A percentile compares a stretch with the other conserved stretches of the same genome.
Evolutionary conservation across 169 alveolate species (phyloP).

Genomic region (Plasmodium reichenowi): DNA sequence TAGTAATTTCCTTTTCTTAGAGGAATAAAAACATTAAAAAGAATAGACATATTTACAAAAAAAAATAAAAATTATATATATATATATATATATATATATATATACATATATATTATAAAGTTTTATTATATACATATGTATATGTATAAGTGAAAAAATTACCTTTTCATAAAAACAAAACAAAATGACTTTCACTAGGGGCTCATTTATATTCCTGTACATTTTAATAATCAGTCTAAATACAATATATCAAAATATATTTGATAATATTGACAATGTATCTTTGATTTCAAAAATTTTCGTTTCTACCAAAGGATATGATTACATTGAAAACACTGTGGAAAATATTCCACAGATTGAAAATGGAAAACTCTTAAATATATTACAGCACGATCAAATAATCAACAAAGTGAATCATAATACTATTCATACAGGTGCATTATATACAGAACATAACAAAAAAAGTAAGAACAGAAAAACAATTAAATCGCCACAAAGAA

Average conservation of each 20-base stretch:
- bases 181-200: slow-evolving; percentile 28
- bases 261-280: not conserved
- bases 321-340: not conserved
- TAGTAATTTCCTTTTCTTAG: too few species aligned
- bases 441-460: not conserved
- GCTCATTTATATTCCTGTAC: slow-evolving; percentile 1
- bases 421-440: too few species aligned
- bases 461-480: not conserved
- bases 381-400: slow-evolving; percentile 17
- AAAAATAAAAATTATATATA: too few species aligned
- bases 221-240: slow-evolving; percentile 19
- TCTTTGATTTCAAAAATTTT: not conserved
- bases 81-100: too few species aligned
- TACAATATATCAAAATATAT: slow-evolving; percentile 18
- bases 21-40: too few species aligned
- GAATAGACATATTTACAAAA: too few species aligned
- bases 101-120: too few species aligned
- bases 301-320: slow-evolving; percentile 1
- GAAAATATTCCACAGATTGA: not conserved
- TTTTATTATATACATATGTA: too few species aligned
- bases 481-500: not conserved
- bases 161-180: too few species aligned
- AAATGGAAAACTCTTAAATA: slow-evolving; percentile 24
- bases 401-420: too few species aligned
- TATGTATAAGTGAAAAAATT: too few species aligned